These are phyloP conservation scores for Malania oleifera DNA, from an alignment of 164 flowering plant genomes.

Conservation along the genomic window DNA sequence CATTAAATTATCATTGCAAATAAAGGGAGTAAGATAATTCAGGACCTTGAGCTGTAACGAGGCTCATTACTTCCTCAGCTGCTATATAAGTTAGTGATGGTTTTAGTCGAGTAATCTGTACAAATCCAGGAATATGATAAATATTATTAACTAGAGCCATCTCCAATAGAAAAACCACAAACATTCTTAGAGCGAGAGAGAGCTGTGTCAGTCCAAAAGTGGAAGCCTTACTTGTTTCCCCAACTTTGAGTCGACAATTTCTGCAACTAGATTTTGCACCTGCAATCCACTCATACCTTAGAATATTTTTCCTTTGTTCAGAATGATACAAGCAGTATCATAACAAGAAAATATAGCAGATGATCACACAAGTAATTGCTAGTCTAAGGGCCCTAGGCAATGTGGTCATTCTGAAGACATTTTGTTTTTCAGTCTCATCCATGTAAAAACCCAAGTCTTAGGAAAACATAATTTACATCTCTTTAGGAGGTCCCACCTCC, in stretches of 20 bases:
- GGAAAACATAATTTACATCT: no score
- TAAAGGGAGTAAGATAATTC: constrained; percentile 5
- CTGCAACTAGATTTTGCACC: constrained; percentile 95
- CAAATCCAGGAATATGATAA: neutral
- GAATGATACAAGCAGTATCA: neutral
- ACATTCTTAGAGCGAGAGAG: neutral
- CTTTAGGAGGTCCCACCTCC: no score
- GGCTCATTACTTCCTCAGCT: constrained; percentile 97
- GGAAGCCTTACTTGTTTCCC: constrained; percentile 82
- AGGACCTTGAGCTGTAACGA: constrained; percentile 96
- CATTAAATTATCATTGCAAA: constrained; percentile 1
- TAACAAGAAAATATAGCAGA: neutral
- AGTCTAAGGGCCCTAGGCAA: neutral
- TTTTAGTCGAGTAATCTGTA: constrained; percentile 74
- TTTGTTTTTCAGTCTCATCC: no score
- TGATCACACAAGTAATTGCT: neutral
- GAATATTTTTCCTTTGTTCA: neutral
- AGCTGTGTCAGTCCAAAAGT: neutral
- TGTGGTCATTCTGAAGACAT: neutral
- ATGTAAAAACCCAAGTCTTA: no score
- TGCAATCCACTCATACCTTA: constrained; percentile 24
- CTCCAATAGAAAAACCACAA: neutral
- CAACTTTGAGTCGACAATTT: constrained; percentile 83
- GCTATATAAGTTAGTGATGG: constrained; percentile 87
- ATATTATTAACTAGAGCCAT: neutral